These are phyloP conservation scores for Rosa multiflora DNA, from an alignment of 306 rosid species.

Conservation along the genomic window DNA sequence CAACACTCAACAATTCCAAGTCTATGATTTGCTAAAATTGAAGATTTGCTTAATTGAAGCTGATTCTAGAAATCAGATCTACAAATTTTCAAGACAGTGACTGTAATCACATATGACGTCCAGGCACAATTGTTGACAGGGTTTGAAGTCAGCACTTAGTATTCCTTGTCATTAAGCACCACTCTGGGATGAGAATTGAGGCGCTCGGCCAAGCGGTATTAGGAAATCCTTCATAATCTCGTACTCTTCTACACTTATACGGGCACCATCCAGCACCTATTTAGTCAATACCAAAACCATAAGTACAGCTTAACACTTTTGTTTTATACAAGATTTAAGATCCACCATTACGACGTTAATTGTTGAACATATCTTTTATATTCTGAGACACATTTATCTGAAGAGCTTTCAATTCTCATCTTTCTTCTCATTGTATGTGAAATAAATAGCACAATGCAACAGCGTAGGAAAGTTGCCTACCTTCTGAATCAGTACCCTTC, in stretches of 20 bases:
- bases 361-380: too few relatives aligned
- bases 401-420: neutral
- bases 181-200: constrained; percentile 67
- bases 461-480: constrained; percentile 34
- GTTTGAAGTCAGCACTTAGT: neutral
- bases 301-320: constrained; percentile 12
- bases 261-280: constrained; percentile 71
- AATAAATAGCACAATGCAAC: constrained; percentile 10
- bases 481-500: constrained; percentile 64
- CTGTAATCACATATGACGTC: neutral
- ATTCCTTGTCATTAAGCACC: constrained; percentile 50
- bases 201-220: constrained; percentile 77
- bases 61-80: neutral
- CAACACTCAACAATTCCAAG: neutral
- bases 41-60: neutral
- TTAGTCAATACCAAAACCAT: constrained; percentile 34
- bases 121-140: neutral
- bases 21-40: neutral
- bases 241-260: constrained; percentile 62
- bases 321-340: neutral
- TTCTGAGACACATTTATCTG: neutral
- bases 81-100: neutral
- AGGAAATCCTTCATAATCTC: constrained; percentile 72
- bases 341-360: neutral
- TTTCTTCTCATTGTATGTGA: neutral